Base-by-base conservation (phyloP, 768 basidiomycete genomes). In the Podaxis carcinomalis region DNA sequence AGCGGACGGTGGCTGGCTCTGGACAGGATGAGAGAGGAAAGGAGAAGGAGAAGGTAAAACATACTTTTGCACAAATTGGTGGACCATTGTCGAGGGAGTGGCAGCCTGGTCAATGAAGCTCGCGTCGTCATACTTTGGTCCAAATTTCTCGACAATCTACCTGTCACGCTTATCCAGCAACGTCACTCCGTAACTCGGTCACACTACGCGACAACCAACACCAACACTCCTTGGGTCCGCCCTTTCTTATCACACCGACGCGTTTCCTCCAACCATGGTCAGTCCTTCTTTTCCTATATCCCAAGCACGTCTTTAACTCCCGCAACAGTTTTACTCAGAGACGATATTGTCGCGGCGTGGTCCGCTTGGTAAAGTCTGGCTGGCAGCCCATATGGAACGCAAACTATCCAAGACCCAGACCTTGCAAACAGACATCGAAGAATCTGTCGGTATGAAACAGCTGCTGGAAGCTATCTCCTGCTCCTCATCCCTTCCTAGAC, bases 361-460 rank as follows among this genome's bases (percentile, higher is more conserved):
- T 47, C 93, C 96, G 3, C 80, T 99, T 40, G 96, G 94, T 37
- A 93, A 89, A 78, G 94, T 99, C 80, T 99, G 97, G 97, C 89
- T 99, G 57, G 95, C 96, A 44, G 96, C 97, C 1, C 96, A 98
- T 81, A 95, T 96, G 88, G 95, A 98, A 75, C 87, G 93, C 69
- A 98, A 98, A 78, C 87, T 99, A 68, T 94, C 92, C 67, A 99
- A 98, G 75, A 87, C 89, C 27, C 93, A 96, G 73, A 94, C 96
- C 1, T 77, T 97, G 1, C 92, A 95, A 69, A 95, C 95, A 0
- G 93, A 97, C 74, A 97, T 99, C 56, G 93, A 90, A 65, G 87
- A 98, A 71, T 91, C 92, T 57, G 93, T 96, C 66, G 92, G 93
- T 89, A 66, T 65, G 89, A 78, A 42, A 28, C 32, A 51, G 57